A percentile compares a stretch with the other conserved stretches of the same genome.
Evolutionary conservation across 805 yeast species (phyloP).

Genomic region (Candida xiaguanensis): DNA sequence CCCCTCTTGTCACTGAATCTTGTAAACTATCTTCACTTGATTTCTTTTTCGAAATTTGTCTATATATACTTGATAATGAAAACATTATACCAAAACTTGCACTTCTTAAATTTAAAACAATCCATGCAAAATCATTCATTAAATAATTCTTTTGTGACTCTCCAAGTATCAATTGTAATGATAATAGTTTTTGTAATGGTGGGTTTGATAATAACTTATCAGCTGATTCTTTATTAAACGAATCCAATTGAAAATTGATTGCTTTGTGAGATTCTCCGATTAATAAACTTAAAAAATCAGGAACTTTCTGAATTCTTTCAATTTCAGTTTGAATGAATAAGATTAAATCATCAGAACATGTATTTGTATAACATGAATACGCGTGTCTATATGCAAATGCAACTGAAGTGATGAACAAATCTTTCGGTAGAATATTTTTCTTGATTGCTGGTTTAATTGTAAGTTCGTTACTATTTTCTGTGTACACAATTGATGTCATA

Average conservation of each 20-base stretch:
- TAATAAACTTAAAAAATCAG: slow-evolving; percentile 37
- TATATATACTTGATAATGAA: slow-evolving; percentile 54
- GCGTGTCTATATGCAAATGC: slow-evolving; percentile 68
- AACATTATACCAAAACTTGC: slow-evolving; percentile 69
- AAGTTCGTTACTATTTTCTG: slow-evolving; percentile 14
- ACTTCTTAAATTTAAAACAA: slow-evolving; percentile 63
- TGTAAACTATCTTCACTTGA: slow-evolving; percentile 48
- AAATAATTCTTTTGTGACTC: slow-evolving; percentile 29
- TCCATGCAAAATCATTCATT: slow-evolving; percentile 54
- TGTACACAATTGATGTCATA: slow-evolving; percentile 37
- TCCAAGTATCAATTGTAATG: slow-evolving; percentile 68
- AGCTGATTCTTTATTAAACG: slow-evolving; percentile 63
- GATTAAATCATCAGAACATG: slow-evolving; percentile 67
- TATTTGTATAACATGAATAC: slow-evolving; percentile 62
- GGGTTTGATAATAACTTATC: slow-evolving; percentile 78
- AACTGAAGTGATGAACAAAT: slow-evolving; percentile 45
- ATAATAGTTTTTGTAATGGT: slow-evolving; percentile 68
- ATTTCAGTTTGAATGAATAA: slow-evolving; percentile 51
- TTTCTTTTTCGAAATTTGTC: slow-evolving; percentile 63
- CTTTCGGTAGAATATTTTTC: slow-evolving; percentile 20
- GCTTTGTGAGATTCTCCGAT: slow-evolving; percentile 72
- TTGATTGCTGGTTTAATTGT: slow-evolving; percentile 20
- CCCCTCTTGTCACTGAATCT: slow-evolving; percentile 58
- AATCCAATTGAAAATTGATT: slow-evolving; percentile 64
- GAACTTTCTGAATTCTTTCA: slow-evolving; percentile 17